Evolutionary conservation across 2,329 filamentous ascomycete species (phyloP), one percentile per base, ranked within the genome.

Genomic region (Hymenoscyphus occultus): DNA sequence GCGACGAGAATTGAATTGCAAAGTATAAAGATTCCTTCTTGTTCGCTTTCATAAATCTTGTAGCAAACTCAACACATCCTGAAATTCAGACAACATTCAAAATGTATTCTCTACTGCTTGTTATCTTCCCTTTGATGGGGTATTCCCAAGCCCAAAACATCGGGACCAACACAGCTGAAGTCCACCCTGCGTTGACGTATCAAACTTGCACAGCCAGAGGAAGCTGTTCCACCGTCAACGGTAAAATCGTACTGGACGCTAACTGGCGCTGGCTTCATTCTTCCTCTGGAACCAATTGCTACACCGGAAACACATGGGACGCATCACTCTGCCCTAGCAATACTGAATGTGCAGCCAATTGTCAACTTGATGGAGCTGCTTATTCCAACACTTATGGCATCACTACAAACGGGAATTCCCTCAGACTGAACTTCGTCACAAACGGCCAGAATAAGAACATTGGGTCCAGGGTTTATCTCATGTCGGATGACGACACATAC

Each of bases 401-500:
- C 71, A 82, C 79, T 48, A 78, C 85, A 64, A 81, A 77, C 71
- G 81, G 80, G 70, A 79, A 80, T 72, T 76, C 80, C 65, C 77
- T 88, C 69, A 83, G 77, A 71, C 77, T 87, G 68, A 82, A 82
- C 75, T 86, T 87, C 70, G 83, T 86, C 68, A 86, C 83, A 7
- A 32, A 22, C 14, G 22, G 40, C 22, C 14, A 56, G 19, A 56
- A 59, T 22, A 62, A 78, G 69, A 83, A 83, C 73, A 73, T 83
- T 51, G 81, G 80, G 28, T 78, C 84, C 61, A 83, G 88, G 70
- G 77, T 86, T 51, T 90, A 89, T 76, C 81, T 90, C 67, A 83
- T 90, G 79, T 82, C 83, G 71, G 78, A 80, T 61, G 83, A 64
- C 19, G 79, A 79, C 69, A 84, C 82, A 65, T 90, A 91, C 77